Conservation (phyloP, 257 asterid genomes). For the Datura wrightii region DNA sequence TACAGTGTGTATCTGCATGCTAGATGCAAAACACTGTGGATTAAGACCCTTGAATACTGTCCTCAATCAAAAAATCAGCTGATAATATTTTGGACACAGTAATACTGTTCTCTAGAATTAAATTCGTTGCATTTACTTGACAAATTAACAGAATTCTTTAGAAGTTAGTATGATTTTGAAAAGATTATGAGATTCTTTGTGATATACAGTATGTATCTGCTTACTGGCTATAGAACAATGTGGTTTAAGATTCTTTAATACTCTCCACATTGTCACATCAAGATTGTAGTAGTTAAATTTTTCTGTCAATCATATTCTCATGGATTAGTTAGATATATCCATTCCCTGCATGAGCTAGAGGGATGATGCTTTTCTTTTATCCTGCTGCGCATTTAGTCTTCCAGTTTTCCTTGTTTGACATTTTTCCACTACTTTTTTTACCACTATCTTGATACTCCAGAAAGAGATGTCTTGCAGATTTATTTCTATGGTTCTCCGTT, state of each 20-base stretch:
- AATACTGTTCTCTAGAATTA: neutral
- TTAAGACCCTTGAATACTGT: neutral
- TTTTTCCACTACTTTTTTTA: neutral
- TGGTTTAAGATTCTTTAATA: neutral
- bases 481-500: neutral
- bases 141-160: neutral
- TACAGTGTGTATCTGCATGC: neutral
- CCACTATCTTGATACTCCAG: neutral
- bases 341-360: neutral
- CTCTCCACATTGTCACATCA: neutral
- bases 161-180: neutral
- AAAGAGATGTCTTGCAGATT: neutral
- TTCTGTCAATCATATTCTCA: neutral
- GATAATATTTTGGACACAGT: neutral
- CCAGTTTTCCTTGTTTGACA: neutral
- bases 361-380: neutral
- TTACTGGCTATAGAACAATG: neutral
- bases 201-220: neutral
- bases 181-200: neutral
- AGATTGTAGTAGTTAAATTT: neutral
- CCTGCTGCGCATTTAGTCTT: neutral
- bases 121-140: neutral
- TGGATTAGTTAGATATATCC: neutral
- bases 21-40: neutral
- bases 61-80: neutral